These are phyloP conservation scores for Mucor indicus DNA, from an alignment of 371 early-diverging fungal genomes.

Conservation along the genomic window DNA sequence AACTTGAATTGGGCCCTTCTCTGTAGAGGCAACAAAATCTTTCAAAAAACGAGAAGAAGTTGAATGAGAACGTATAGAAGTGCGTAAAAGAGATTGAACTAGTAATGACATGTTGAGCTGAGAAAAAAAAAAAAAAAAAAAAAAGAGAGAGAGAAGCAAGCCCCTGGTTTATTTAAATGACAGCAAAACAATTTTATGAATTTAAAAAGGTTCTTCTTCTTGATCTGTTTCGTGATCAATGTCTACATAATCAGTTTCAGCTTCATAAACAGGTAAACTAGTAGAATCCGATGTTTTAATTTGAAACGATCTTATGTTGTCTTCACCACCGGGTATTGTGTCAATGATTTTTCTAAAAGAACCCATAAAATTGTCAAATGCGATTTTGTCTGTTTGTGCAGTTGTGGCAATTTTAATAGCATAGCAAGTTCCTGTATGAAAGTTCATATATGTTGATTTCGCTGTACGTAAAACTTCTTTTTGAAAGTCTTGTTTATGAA, in stretches of 20 bases:
- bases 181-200: too few relatives aligned
- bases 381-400: constrained; percentile 48
- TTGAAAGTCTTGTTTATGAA: constrained; percentile 61
- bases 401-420: constrained; percentile 75
- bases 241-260: constrained; percentile 21
- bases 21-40: constrained; percentile 25
- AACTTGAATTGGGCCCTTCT: constrained; percentile 44
- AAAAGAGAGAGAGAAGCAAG: not conserved
- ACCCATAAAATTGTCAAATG: constrained; percentile 73
- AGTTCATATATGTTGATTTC: constrained; percentile 75
- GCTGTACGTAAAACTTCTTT: constrained; percentile 70
- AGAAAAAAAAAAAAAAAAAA: constrained; percentile 5
- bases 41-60: constrained; percentile 16
- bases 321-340: constrained; percentile 70
- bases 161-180: not conserved
- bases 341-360: constrained; percentile 58
- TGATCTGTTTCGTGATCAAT: constrained; percentile 31
- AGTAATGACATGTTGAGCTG: constrained; percentile 1
- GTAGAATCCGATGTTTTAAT: constrained; percentile 79
- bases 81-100: not conserved
- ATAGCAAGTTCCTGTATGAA: constrained; percentile 66
- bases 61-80: not conserved
- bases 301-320: constrained; percentile 74
- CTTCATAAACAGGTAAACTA: constrained; percentile 75
- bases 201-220: constrained; percentile 12